These are phyloP conservation scores for Patellaria atrata DNA, from an alignment of 495 filamentous ascomycete species.

Conservation along the genomic window DNA sequence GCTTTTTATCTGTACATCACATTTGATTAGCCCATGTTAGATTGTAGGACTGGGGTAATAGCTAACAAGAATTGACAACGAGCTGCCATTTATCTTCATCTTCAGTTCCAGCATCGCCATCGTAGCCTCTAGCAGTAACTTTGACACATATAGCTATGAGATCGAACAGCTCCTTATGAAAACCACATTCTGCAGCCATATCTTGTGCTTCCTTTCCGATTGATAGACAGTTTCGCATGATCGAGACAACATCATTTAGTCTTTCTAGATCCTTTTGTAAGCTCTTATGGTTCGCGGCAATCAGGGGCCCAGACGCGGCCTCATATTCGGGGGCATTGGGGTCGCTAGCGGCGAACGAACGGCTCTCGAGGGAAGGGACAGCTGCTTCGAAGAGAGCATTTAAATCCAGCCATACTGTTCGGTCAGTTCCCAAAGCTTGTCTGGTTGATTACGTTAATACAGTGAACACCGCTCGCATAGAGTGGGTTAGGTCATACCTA, in stretches of 20 bases:
- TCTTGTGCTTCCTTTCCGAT: slow-evolving; percentile 74
- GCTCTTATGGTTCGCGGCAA: slow-evolving; percentile 58
- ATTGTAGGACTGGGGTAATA: slow-evolving; percentile 18
- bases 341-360: slow-evolving; percentile 25
- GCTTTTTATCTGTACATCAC: slow-evolving; percentile 52
- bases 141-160: slow-evolving; percentile 72
- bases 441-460: slow-evolving; percentile 6
- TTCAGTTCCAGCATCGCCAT: slow-evolving; percentile 54
- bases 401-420: slow-evolving; percentile 25
- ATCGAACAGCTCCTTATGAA: slow-evolving; percentile 72
- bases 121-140: slow-evolving; percentile 79
- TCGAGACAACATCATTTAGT: slow-evolving; percentile 70
- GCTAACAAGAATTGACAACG: slow-evolving; percentile 36
- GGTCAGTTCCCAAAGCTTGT: slow-evolving; percentile 19
- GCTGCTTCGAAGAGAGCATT: slow-evolving; percentile 22
- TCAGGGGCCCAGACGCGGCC: slow-evolving; percentile 34
- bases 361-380: slow-evolving; percentile 24
- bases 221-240: slow-evolving; percentile 72
- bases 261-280: slow-evolving; percentile 71
- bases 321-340: slow-evolving; percentile 26
- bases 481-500: slow-evolving; percentile 7
- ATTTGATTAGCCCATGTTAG: slow-evolving; percentile 22
- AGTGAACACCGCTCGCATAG: too few species aligned
- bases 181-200: slow-evolving; percentile 59
- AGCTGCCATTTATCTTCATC: slow-evolving; percentile 58